Evolutionary conservation across 345 rosid genomes (phyloP), one percentile per base, ranked within the genome.

Genomic region (Schrenkiella parvula): DNA sequence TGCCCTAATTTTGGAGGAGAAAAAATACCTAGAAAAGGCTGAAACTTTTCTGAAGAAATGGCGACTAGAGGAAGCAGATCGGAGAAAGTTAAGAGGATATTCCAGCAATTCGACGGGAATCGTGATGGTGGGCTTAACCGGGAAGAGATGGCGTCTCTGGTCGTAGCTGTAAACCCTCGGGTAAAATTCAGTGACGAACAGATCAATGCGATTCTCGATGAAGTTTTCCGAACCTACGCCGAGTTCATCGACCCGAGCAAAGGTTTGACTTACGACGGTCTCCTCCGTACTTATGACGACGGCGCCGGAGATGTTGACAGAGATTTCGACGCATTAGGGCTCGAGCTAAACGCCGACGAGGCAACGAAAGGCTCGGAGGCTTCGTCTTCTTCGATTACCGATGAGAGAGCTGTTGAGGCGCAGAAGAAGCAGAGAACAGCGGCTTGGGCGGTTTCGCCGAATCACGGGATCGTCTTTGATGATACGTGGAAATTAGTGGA

Each of bases 401-500:
- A 93, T 6, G 96, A 87, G 73, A 80, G 91, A 69, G 75, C 70
- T 17, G 61, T 83, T 8, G 98, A 89, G 35, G 81, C 89, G n/a
- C 96, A 93, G 76, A 93, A 89, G 86, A 87, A 87, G 79, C 92
- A 87, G 84, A 76, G 98, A 78, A 86, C 95, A 1, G 92, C 91
- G 1, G 96, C 90, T 18, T 91, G 96, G 97, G 98, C 97, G 4
- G 97, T 86, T 31, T 93, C 96, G 14, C 97, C 98, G 2, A 89
- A 89, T 59, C 96, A 91, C 35, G 97, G 98, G 26, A 91, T 93
- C 35, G 96, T 93, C 4, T 90, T 91, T 43, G 97, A 93, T n/a
- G 98, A 91, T 37, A 90, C 97, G 21, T 93, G 97, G 97, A 93
- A 91, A n/a, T n/a, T n/a, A n/a, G n/a, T n/a, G n/a, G 98, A 93